Conservation (phyloP, 805 yeast species). For the Pichia thaimueangensis region DNA sequence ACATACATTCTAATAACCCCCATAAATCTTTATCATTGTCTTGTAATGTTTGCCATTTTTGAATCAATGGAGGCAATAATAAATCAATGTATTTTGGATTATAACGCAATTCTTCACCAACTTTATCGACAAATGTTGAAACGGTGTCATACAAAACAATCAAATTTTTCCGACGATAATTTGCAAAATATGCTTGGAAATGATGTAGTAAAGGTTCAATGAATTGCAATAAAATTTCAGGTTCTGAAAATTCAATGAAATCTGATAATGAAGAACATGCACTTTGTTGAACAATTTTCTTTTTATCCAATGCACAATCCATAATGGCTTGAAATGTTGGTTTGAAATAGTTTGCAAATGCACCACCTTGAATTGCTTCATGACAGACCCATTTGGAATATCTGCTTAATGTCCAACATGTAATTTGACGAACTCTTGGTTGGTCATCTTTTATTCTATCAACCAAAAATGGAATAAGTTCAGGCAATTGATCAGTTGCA, state of each 20-base stretch:
- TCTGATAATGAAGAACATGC: constrained; percentile 84
- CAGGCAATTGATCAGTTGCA: constrained; percentile 67
- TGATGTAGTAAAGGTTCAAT: constrained; percentile 61
- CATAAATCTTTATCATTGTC: constrained; percentile 84
- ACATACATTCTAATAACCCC: constrained; percentile 90
- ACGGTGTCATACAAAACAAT: constrained; percentile 83
- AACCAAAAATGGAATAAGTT: constrained; percentile 76
- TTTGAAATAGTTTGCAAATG: constrained; percentile 58
- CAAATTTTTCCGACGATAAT: constrained; percentile 77
- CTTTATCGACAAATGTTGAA: constrained; percentile 78
- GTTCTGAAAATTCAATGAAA: constrained; percentile 72
- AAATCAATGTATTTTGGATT: constrained; percentile 52
- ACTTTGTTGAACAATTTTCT: constrained; percentile 92
- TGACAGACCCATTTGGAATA: constrained; percentile 76
- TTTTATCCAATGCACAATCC: constrained; percentile 67
- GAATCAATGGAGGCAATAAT: constrained; percentile 74
- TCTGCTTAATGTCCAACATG: constrained; percentile 93
- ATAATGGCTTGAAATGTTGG: constrained; percentile 78
- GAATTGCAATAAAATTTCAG: constrained; percentile 53
- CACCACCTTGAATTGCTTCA: constrained; percentile 57
- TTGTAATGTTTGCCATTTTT: constrained; percentile 66
- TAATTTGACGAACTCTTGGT: constrained; percentile 83
- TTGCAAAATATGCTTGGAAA: constrained; percentile 65
- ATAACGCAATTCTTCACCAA: constrained; percentile 47
- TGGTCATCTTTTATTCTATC: constrained; percentile 69